A percentile compares a stretch with the other conserved stretches of the same genome.
phyloP scores from a whole-genome alignment of 495 filamentous ascomycete species.

The Penicillium turbatum region DNA sequence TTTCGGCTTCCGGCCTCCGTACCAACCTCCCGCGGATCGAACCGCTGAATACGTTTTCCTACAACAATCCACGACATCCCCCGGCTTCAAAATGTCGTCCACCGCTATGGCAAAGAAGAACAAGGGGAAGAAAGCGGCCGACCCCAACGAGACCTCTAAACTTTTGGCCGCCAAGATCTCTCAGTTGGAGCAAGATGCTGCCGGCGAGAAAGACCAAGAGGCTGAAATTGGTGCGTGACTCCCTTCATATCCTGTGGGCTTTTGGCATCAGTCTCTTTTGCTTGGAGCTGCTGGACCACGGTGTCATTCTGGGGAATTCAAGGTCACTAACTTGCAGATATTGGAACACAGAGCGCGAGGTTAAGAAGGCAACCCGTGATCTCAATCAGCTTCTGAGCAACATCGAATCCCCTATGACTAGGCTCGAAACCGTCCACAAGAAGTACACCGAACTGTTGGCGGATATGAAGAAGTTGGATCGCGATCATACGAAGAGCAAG shows the following conservation, averaged over 20 bases:
- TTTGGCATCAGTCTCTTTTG: slow-evolving; percentile 5
- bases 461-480: slow-evolving; percentile 91
- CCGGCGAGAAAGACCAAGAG: slow-evolving; percentile 92
- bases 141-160: slow-evolving; percentile 83
- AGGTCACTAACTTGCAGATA: slow-evolving; percentile 16
- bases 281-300: slow-evolving; percentile 1
- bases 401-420: slow-evolving; percentile 66
- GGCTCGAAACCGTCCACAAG: slow-evolving; percentile 83
- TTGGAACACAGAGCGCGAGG: slow-evolving; percentile 61
- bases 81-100: slow-evolving; percentile 37
- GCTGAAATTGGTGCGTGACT: slow-evolving; percentile 85
- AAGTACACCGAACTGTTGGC: slow-evolving; percentile 86
- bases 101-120: slow-evolving; percentile 54
- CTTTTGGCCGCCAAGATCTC: slow-evolving; percentile 89
- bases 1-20: slow-evolving; percentile 15
- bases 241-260: slow-evolving; percentile 11
- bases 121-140: slow-evolving; percentile 71
- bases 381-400: slow-evolving; percentile 74
- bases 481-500: slow-evolving; percentile 90
- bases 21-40: neutral
- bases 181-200: slow-evolving; percentile 87
- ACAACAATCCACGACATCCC: neutral
- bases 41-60: neutral
- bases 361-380: slow-evolving; percentile 91
- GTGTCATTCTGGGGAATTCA: neutral